Evolutionary conservation across 495 filamentous ascomycete species (phyloP).

Genomic region (Entonaema liquescens): DNA sequence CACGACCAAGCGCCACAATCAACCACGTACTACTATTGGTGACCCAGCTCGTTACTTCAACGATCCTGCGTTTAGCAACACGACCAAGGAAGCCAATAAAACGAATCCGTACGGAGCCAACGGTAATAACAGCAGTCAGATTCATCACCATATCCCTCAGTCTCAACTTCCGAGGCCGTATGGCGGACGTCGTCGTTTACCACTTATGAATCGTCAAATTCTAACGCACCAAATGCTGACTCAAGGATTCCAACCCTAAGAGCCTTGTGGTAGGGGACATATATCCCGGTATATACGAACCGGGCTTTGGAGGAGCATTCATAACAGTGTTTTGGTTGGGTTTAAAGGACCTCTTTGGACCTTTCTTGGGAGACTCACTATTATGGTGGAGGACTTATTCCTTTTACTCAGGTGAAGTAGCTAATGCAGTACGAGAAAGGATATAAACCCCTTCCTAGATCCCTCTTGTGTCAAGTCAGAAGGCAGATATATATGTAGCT

Average conservation of each 20-base stretch:
- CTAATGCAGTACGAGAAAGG: neutral
- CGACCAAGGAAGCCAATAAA: conserved; percentile 7
- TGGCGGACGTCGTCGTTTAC: conserved; percentile 43
- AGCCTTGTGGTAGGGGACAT: neutral
- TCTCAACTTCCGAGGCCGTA: conserved; percentile 32
- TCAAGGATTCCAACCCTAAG: conserved; percentile 44
- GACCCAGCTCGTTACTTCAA: conserved; percentile 47
- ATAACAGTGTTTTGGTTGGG: conserved; percentile 20
- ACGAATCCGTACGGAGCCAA: neutral
- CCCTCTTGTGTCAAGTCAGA: conserved; percentile 2
- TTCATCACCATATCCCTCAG: conserved; percentile 15
- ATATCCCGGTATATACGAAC: neutral
- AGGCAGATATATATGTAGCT: conserved; percentile 21
- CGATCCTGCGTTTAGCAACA: conserved; percentile 30
- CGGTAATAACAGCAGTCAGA: conserved; percentile 14
- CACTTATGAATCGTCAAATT: conserved; percentile 44
- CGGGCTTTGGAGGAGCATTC: neutral
- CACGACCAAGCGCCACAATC: conserved; percentile 43
- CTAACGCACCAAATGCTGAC: conserved; percentile 47
- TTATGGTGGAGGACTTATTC: neutral
- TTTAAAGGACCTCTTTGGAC: conserved; percentile 10
- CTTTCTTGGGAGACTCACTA: conserved; percentile 11
- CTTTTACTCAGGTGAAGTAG: neutral
- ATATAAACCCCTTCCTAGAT: conserved; percentile 8
- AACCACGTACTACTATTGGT: conserved; percentile 34